These are phyloP conservation scores for Rhododendron williamsianum DNA, from an alignment of 148 eudicot species.

Conservation along the genomic window DNA sequence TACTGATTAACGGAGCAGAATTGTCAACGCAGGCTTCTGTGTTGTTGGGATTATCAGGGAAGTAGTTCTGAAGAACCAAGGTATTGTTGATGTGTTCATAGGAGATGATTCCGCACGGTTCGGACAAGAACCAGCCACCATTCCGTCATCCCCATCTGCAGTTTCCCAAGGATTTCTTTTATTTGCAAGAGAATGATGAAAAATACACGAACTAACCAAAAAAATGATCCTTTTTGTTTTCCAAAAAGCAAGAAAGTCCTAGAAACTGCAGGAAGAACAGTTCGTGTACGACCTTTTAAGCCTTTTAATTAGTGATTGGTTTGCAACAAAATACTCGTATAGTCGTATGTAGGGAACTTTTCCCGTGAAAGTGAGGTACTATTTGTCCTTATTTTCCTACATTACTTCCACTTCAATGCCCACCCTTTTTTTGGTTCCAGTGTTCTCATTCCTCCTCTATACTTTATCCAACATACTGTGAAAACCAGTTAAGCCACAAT, in stretches of 20 bases:
- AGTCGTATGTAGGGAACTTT: neutral
- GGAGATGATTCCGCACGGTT: conserved; percentile 66
- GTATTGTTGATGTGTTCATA: conserved; percentile 48
- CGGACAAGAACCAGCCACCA: conserved; percentile 61
- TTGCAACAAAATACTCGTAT: neutral
- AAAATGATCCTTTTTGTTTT: neutral
- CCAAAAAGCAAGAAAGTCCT: neutral
- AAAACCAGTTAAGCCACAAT: neutral
- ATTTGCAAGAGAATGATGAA: neutral
- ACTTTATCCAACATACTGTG: neutral
- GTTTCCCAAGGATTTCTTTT: neutral
- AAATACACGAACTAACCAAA: neutral
- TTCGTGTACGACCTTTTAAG: neutral
- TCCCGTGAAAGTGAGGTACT: neutral
- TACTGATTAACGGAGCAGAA: conserved; percentile 57
- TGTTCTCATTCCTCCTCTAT: neutral
- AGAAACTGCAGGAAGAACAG: neutral
- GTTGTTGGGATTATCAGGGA: conserved; percentile 57
- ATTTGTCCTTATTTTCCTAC: neutral
- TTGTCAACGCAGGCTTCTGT: conserved; percentile 65
- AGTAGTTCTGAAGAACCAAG: conserved; percentile 78
- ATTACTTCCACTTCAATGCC: neutral
- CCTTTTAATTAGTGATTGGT: neutral
- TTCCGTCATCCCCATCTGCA: conserved; percentile 83
- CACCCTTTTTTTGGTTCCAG: neutral